phyloP scores from a whole-genome alignment of 2,329 filamentous ascomycete species.

The Monosporascus sp. region DNA sequence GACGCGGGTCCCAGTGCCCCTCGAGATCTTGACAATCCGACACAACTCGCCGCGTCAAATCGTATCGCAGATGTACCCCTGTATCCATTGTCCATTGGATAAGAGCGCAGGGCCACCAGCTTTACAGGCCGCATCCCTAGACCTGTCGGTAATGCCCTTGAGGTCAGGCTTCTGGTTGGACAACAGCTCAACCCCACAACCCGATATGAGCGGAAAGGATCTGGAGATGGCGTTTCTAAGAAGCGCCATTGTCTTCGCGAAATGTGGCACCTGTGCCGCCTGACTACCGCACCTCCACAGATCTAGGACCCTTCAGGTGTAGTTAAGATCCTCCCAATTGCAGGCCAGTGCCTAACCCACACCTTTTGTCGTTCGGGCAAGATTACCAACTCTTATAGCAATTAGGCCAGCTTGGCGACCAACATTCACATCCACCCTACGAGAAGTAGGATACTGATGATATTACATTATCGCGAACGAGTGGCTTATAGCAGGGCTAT shows the following conservation, averaged over 20 bases:
- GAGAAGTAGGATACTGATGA: not conserved
- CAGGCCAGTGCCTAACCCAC: not conserved
- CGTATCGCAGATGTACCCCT: slow-evolving; percentile 26
- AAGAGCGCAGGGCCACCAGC: slow-evolving; percentile 17
- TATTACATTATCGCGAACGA: too few species aligned
- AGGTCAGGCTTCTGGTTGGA: slow-evolving; percentile 14
- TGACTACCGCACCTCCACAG: not conserved
- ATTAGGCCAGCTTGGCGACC: not conserved
- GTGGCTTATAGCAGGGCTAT: not conserved
- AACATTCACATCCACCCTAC: not conserved
- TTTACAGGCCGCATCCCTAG: slow-evolving; percentile 18
- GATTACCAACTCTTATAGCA: not conserved
- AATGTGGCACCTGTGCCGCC: not conserved
- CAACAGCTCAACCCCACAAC: slow-evolving; percentile 10
- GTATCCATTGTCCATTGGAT: slow-evolving; percentile 25
- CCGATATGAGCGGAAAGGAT: not conserved
- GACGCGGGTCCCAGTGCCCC: slow-evolving; percentile 20
- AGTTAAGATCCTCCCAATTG: not conserved
- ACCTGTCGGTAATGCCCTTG: slow-evolving; percentile 19
- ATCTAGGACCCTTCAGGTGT: not conserved
- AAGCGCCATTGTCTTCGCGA: not conserved
- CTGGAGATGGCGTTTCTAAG: not conserved
- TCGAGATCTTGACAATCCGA: slow-evolving; percentile 17
- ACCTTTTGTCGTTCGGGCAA: not conserved
- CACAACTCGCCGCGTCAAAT: slow-evolving; percentile 29